Conservation (phyloP, 176 grass and related monocot species). For the Rhipidocladum racemiflorum region DNA sequence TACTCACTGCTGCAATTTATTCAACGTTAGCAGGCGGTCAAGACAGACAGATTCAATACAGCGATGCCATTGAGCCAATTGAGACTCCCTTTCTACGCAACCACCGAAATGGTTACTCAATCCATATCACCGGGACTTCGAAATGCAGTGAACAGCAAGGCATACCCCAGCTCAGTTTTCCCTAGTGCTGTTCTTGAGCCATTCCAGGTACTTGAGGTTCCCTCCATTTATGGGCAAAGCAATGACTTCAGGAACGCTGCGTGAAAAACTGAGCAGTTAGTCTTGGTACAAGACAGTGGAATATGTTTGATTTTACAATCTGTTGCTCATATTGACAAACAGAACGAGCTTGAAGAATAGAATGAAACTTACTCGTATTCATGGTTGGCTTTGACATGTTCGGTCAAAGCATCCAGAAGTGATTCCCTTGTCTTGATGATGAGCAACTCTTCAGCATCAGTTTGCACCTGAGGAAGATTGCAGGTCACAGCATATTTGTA, state of each 20-base stretch:
- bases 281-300: background rate
- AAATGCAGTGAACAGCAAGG: background rate
- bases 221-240: constrained; percentile 79
- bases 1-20: constrained; percentile 4
- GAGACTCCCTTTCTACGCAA: background rate
- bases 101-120: background rate
- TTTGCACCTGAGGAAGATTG: constrained; percentile 58
- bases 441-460: constrained; percentile 75
- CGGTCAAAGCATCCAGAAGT: constrained; percentile 71
- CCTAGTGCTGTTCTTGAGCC: constrained; percentile 80
- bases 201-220: constrained; percentile 82
- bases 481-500: background rate
- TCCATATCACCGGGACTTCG: background rate
- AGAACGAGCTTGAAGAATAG: background rate
- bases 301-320: background rate
- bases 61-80: background rate
- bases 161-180: constrained; percentile 34
- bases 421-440: constrained; percentile 91
- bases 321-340: background rate
- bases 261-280: constrained; percentile 3
- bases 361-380: constrained; percentile 74
- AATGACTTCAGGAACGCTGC: constrained; percentile 88
- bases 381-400: constrained; percentile 93
- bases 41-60: background rate
- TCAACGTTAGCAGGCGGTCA: background rate